phyloP scores from a whole-genome alignment of 116 monocot genomes.

The Posidonia oceanica region DNA sequence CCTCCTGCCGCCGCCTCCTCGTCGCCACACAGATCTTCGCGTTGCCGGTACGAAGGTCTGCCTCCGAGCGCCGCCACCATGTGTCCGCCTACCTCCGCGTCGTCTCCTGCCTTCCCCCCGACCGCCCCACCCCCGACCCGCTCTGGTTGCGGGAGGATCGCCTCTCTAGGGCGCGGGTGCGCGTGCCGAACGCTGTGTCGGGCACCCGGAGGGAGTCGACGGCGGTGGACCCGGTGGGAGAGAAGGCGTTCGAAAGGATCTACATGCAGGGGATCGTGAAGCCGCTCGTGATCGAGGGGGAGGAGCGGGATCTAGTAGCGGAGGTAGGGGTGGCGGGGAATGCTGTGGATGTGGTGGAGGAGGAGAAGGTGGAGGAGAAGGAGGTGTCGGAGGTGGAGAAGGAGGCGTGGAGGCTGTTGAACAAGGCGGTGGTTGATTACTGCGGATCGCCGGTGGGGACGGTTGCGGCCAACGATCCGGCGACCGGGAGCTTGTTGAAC shows the following conservation, averaged over 20 bases:
- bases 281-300: constrained; percentile 5
- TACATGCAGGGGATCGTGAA: constrained; percentile 7
- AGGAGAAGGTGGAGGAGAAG: constrained; percentile 34
- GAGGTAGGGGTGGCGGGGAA: constrained; percentile 8
- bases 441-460: constrained; percentile 86
- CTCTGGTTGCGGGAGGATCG: too few species aligned
- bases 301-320: neutral
- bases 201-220: neutral
- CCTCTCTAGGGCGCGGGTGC: neutral
- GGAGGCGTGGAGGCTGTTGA: constrained; percentile 80
- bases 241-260: constrained; percentile 2
- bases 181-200: constrained; percentile 1
- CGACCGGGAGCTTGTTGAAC: constrained; percentile 39
- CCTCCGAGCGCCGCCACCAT: too few species aligned
- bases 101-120: too few species aligned
- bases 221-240: constrained; percentile 2
- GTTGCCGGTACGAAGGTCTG: too few species aligned
- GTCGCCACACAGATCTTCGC: too few species aligned
- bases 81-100: too few species aligned
- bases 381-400: constrained; percentile 69
- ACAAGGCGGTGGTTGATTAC: constrained; percentile 68
- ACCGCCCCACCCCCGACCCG: too few species aligned
- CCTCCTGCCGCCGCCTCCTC: too few species aligned
- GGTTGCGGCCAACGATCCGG: constrained; percentile 77
- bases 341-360: constrained; percentile 7